These are phyloP conservation scores for Maudiozyma barnettii DNA, from an alignment of 805 yeast genomes.

Conservation along the genomic window DNA sequence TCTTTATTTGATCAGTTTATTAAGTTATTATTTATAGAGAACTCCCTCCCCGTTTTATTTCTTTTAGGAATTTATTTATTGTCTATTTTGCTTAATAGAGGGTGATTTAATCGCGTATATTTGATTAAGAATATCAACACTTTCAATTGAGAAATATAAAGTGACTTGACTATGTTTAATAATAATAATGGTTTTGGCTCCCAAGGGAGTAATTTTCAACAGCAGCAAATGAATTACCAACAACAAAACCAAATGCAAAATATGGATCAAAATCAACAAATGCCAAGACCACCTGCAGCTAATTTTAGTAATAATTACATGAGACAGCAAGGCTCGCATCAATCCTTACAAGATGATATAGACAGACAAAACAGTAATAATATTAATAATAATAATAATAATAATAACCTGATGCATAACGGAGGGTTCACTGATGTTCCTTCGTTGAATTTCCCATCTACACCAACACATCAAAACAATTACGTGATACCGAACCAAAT, in stretches of 20 bases:
- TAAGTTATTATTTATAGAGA: too few relatives aligned
- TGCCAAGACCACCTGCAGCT: slow-evolving; percentile 29
- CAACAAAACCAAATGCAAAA: slow-evolving; percentile 7
- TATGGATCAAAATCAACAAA: slow-evolving; percentile 11
- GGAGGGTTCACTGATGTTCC: slow-evolving; percentile 27
- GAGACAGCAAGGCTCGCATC: slow-evolving; percentile 32
- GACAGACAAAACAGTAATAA: slow-evolving; percentile 6
- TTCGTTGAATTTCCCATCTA: slow-evolving; percentile 23
- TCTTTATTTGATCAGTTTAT: too few relatives aligned
- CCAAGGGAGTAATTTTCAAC: neutral
- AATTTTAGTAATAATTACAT: slow-evolving; percentile 30
- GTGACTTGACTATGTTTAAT: neutral
- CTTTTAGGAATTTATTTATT: too few relatives aligned
- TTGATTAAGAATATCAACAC: too few relatives aligned
- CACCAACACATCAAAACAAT: slow-evolving; percentile 20
- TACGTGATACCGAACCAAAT: slow-evolving; percentile 10
- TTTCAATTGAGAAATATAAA: neutral
- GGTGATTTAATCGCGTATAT: too few relatives aligned
- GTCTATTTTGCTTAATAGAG: too few relatives aligned
- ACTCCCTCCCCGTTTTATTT: too few relatives aligned
- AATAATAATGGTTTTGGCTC: slow-evolving; percentile 1
- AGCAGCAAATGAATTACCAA: neutral
- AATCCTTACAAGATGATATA: slow-evolving; percentile 27
- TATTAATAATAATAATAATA: neutral
- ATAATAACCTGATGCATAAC: slow-evolving; percentile 3